Evolutionary conservation across 2,329 filamentous ascomycete species (phyloP).

Genomic region (Fusarium sp.): DNA sequence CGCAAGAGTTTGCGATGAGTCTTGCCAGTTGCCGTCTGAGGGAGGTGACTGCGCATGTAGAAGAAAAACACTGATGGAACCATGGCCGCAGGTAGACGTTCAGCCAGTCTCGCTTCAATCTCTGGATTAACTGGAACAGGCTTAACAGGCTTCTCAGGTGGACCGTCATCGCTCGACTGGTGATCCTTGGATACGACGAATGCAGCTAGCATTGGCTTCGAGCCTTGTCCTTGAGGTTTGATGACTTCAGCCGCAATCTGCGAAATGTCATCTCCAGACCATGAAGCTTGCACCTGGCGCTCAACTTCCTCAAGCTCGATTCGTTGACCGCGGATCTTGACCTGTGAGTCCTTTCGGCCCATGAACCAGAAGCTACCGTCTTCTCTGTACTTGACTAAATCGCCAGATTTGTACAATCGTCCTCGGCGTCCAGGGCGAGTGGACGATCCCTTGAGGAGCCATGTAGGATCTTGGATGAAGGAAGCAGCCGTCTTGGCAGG

Average conservation of each 20-base stretch:
- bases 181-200: neutral
- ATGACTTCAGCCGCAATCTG: neutral
- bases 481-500: conserved; percentile 44
- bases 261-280: neutral
- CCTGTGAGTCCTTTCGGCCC: conserved; percentile 67
- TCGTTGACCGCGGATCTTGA: conserved; percentile 68
- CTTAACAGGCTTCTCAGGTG: neutral
- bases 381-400: conserved; percentile 56
- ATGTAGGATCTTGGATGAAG: conserved; percentile 52
- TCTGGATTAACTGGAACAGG: neutral
- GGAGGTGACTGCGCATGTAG: conserved; percentile 8
- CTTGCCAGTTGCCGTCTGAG: conserved; percentile 30
- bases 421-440: conserved; percentile 1
- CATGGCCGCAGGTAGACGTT: conserved; percentile 30
- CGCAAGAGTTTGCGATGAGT: conserved; percentile 25
- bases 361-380: conserved; percentile 57
- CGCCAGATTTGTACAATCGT: conserved; percentile 59
- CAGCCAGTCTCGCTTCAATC: neutral
- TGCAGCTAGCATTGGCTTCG: neutral
- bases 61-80: conserved; percentile 28
- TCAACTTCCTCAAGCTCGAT: conserved; percentile 58
- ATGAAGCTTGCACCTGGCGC: neutral
- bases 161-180: neutral
- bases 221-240: neutral
- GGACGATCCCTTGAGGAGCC: conserved; percentile 40